Conservation (phyloP, 2,329 filamentous ascomycete genomes). For the Trichoderma pleuroti region DNA sequence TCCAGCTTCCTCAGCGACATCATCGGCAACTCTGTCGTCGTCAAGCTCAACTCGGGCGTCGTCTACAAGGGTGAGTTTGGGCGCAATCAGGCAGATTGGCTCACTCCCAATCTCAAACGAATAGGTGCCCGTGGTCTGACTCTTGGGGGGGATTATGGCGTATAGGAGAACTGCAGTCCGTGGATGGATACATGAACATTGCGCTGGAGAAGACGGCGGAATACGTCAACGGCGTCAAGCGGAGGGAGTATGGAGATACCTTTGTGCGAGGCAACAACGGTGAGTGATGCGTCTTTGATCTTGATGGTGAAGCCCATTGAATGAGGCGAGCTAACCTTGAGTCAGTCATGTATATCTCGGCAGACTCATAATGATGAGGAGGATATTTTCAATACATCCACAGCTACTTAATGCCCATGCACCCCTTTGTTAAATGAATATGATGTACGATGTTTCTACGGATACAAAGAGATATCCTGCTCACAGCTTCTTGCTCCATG, state of each 20-base stretch:
- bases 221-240: slow-evolving; percentile 78
- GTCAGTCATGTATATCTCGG: slow-evolving; percentile 65
- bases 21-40: slow-evolving; percentile 87
- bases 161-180: slow-evolving; percentile 87
- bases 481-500: slow-evolving; percentile 55
- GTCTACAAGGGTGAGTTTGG: slow-evolving; percentile 79
- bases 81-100: background rate
- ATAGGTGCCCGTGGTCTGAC: background rate
- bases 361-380: slow-evolving; percentile 46
- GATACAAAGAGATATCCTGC: background rate
- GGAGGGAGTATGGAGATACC: slow-evolving; percentile 84
- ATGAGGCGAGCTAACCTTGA: slow-evolving; percentile 1
- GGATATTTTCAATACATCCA: background rate
- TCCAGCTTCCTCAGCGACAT: slow-evolving; percentile 92
- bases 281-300: slow-evolving; percentile 36
- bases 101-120: background rate
- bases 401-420: background rate
- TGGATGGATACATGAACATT: slow-evolving; percentile 99
- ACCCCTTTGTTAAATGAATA: background rate
- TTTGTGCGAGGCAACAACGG: slow-evolving; percentile 97
- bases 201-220: slow-evolving; percentile 94
- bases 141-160: background rate
- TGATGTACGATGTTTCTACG: background rate
- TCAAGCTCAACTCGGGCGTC: slow-evolving; percentile 98
- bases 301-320: too few species aligned